These are phyloP conservation scores for Glycine soja DNA, from an alignment of 306 rosid genomes.

Conservation along the genomic window DNA sequence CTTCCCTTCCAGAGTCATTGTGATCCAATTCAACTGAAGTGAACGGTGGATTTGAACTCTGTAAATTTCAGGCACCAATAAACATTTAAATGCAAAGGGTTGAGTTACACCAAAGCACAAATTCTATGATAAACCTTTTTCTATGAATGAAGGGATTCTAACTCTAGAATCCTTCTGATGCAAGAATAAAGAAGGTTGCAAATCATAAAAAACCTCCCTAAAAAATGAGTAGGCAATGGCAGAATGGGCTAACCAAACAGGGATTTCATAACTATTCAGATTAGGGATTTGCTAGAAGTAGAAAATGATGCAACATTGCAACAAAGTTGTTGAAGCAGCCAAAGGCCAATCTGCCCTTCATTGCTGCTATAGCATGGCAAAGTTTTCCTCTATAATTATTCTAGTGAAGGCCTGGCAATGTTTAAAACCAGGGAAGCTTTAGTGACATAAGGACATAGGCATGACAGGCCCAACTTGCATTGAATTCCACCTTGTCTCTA, in stretches of 20 bases:
- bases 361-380: not conserved
- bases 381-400: not conserved
- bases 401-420: not conserved
- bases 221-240: not conserved
- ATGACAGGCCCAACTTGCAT: not conserved
- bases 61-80: conserved; percentile 50
- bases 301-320: not conserved
- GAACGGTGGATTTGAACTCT: conserved; percentile 99
- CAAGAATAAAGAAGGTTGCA: not conserved
- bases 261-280: not conserved
- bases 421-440: not conserved
- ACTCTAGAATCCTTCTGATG: not conserved
- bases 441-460: not conserved
- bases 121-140: no score
- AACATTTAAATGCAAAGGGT: conserved; percentile 39
- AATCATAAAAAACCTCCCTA: not conserved
- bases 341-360: not conserved
- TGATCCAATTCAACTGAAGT: conserved; percentile 97
- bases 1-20: conserved; percentile 99
- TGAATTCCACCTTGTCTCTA: not conserved
- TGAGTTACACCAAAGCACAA: no score
- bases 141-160: conserved; percentile 7
- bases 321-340: not conserved
- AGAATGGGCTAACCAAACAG: not conserved
- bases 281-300: not conserved